Evolutionary conservation across 305 asterid species (phyloP).

Genomic region (Coffea humblotiana): DNA sequence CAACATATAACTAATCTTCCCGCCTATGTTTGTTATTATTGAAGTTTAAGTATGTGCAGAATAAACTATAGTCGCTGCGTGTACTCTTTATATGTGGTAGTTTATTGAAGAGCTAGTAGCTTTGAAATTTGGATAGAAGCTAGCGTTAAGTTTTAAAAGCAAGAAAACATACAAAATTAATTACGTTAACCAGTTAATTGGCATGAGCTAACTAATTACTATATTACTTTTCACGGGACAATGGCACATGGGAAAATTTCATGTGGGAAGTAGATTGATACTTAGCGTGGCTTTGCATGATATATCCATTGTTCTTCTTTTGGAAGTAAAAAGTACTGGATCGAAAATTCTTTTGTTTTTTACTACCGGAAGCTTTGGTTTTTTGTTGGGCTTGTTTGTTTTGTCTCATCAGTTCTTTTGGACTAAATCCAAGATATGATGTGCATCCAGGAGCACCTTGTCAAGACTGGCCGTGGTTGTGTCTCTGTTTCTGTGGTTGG

Average conservation of each 20-base stretch:
- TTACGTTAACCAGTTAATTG: constrained; percentile 8
- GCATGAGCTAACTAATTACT: constrained; percentile 23
- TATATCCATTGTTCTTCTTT: constrained; percentile 27
- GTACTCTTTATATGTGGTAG: background rate
- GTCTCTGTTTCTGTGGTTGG: constrained; percentile 85
- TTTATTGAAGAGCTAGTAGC: background rate
- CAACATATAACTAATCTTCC: background rate
- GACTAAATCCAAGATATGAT: constrained; percentile 12
- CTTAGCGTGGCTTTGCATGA: constrained; percentile 20
- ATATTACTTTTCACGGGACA: constrained; percentile 16
- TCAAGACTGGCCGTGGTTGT: constrained; percentile 72
- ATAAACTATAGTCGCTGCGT: background rate
- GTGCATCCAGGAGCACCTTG: constrained; percentile 76
- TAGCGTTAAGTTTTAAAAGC: background rate
- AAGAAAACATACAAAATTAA: constrained; percentile 17
- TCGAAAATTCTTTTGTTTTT: constrained; percentile 8
- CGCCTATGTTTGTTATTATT: background rate
- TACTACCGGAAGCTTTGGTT: constrained; percentile 29
- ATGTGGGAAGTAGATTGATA: constrained; percentile 21
- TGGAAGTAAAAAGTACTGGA: constrained; percentile 22
- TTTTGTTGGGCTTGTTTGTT: constrained; percentile 19
- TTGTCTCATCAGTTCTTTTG: background rate
- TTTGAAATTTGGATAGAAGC: background rate
- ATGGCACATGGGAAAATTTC: constrained; percentile 21
- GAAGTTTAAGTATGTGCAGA: background rate